Conservation (phyloP, 139 green algal species). For the Mesotaenium endlicherianum region DNA sequence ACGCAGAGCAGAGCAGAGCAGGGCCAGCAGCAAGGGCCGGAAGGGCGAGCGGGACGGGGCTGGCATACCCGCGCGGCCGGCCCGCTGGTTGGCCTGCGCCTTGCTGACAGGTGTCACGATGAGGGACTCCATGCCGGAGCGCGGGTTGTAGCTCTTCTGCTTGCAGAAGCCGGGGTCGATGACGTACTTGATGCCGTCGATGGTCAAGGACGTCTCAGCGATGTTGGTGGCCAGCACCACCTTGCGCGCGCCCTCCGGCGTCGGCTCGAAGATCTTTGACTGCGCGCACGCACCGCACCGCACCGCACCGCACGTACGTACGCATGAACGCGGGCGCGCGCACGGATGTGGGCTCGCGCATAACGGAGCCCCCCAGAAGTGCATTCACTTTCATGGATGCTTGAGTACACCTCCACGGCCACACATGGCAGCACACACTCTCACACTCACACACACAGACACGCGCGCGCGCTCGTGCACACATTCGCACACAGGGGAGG, state of each 20-base stretch:
- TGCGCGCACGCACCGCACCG: slow-evolving; percentile 57
- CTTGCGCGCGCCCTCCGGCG: slow-evolving; percentile 72
- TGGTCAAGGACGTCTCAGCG: slow-evolving; percentile 94
- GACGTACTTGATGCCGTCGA: slow-evolving; percentile 95
- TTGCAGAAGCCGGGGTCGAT: slow-evolving; percentile 96
- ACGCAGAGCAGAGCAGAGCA: not conserved
- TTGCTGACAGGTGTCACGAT: slow-evolving; percentile 90
- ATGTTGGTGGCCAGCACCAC: slow-evolving; percentile 98
- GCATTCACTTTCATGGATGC: too few relatives aligned
- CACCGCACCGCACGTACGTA: too few relatives aligned
- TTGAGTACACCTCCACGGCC: too few relatives aligned
- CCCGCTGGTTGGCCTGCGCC: slow-evolving; percentile 82
- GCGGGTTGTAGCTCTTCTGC: slow-evolving; percentile 96
- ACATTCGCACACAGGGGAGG: too few relatives aligned
- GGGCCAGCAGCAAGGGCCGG: not conserved
- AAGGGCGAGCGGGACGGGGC: slow-evolving; percentile 60
- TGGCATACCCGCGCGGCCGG: slow-evolving; percentile 75
- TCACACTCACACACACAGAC: too few relatives aligned
- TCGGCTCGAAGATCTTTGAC: slow-evolving; percentile 95
- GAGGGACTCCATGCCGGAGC: slow-evolving; percentile 91
- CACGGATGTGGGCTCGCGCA: too few relatives aligned
- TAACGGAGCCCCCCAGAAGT: too few relatives aligned
- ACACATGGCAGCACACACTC: too few relatives aligned
- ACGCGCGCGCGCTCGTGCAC: too few relatives aligned
- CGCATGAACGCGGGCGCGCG: too few relatives aligned